Percentiles rank a stretch among this genome's conserved stretches.
These are phyloP conservation scores for Chaetoceros muelleri DNA, from an alignment of 108 stramenopile species.

Conservation along the genomic window DNA sequence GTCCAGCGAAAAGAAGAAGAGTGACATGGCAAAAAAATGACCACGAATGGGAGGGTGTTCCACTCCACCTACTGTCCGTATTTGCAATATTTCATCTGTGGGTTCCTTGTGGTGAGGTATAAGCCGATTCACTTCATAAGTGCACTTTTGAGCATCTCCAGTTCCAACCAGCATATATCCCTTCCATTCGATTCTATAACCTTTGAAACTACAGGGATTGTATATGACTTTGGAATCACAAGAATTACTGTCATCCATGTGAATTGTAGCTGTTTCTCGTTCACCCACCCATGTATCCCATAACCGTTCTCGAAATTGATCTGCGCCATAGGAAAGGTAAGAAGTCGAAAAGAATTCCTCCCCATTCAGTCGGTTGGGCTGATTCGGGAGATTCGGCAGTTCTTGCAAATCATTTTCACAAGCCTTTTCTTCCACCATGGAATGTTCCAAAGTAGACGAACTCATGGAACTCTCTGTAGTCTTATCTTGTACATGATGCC, in stretches of 20 bases:
- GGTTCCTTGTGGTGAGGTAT: slow-evolving; percentile 65
- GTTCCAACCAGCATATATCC: slow-evolving; percentile 55
- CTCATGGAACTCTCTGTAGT: not conserved
- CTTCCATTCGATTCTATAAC: slow-evolving; percentile 44
- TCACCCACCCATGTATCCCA: slow-evolving; percentile 70
- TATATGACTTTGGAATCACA: slow-evolving; percentile 30
- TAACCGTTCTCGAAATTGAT: slow-evolving; percentile 77
- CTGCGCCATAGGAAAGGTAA: slow-evolving; percentile 78
- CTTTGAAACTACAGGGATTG: slow-evolving; percentile 74
- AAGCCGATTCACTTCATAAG: slow-evolving; percentile 56
- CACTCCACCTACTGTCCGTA: slow-evolving; percentile 53
- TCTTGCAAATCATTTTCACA: not conserved
- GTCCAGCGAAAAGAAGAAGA: slow-evolving; percentile 87
- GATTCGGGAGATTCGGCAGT: not conserved
- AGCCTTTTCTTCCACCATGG: not conserved
- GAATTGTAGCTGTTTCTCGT: not conserved
- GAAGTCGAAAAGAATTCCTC: slow-evolving; percentile 77
- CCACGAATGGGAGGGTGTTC: slow-evolving; percentile 73
- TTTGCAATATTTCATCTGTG: slow-evolving; percentile 15
- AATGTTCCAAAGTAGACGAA: too few relatives aligned
- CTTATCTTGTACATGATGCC: not conserved
- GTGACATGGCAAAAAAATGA: slow-evolving; percentile 86
- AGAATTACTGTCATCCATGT: slow-evolving; percentile 1
- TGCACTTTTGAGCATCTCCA: slow-evolving; percentile 56
- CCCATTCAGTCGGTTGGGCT: slow-evolving; percentile 42